Percentiles rank a stretch among this genome's conserved stretches.
Conservation (phyloP, 371 early-diverging fungal species). For the Fennellomyces sp. region DNA sequence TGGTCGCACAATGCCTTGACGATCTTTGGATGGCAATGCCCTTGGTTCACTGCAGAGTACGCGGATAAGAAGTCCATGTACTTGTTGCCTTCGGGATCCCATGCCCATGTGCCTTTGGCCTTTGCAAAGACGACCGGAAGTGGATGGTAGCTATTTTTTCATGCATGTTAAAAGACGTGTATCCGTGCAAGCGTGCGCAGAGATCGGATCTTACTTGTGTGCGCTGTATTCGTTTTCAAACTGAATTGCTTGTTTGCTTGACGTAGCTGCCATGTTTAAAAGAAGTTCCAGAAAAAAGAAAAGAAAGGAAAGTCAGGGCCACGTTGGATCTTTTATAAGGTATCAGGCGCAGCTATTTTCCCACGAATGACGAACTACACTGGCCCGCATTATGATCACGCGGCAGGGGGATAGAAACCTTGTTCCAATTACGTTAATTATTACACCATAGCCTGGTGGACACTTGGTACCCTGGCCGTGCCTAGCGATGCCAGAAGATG, state of each 20-base stretch:
- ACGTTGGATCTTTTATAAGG: not conserved
- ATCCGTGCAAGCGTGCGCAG: not conserved
- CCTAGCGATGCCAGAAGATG: no score
- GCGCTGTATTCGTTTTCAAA: constrained; percentile 81
- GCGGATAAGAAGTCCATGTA: constrained; percentile 97
- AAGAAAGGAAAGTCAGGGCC: constrained; percentile 1
- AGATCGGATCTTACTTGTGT: constrained; percentile 67
- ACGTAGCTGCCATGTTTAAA: not conserved
- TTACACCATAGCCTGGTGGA: no score
- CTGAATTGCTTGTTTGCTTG: constrained; percentile 63
- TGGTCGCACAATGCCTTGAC: constrained; percentile 90
- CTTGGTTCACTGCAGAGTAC: constrained; percentile 97
- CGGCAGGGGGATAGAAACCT: no score
- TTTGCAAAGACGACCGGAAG: constrained; percentile 92
- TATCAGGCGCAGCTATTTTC: not conserved
- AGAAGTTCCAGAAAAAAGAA: not conserved
- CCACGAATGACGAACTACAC: not conserved
- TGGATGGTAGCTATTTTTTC: constrained; percentile 87
- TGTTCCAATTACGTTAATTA: no score
- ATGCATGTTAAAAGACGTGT: not conserved
- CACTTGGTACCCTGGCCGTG: no score
- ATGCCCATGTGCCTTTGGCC: constrained; percentile 90
- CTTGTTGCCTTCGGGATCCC: constrained; percentile 94
- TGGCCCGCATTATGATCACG: no score
- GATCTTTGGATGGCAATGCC: constrained; percentile 97